Conservation (phyloP, 495 filamentous ascomycete species). For the Viridothelium virens region DNA sequence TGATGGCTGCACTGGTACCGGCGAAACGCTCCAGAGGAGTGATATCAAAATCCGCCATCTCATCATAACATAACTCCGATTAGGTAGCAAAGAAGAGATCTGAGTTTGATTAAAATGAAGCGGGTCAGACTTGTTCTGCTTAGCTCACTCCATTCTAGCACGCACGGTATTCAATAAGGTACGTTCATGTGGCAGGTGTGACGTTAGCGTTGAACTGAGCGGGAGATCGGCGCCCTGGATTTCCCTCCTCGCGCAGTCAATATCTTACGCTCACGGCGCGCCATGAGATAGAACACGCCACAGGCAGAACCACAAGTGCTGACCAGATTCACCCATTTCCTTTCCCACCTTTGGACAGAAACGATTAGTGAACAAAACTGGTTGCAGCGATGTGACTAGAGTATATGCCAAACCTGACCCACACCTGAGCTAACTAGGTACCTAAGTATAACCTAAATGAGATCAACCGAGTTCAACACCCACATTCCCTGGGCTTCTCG, state of each 20-base stretch:
- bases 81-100: background rate
- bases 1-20: constrained; percentile 8
- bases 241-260: background rate
- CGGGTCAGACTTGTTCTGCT: background rate
- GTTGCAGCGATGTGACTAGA: too few relatives aligned
- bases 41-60: constrained; percentile 3
- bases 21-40: constrained; percentile 3
- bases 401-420: too few relatives aligned
- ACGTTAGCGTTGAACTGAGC: background rate
- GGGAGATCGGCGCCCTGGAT: background rate
- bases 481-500: background rate
- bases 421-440: background rate
- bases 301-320: too few relatives aligned
- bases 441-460: background rate
- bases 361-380: too few relatives aligned
- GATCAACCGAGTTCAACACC: background rate
- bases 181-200: too few relatives aligned
- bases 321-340: too few relatives aligned
- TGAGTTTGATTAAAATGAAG: too few relatives aligned
- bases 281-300: too few relatives aligned
- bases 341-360: too few relatives aligned
- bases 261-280: background rate
- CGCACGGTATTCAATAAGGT: too few relatives aligned
- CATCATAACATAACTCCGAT: background rate
- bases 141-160: background rate